These are phyloP conservation scores for Cordyceps tenuipes DNA, from an alignment of 2,329 filamentous ascomycete species.

Conservation along the genomic window DNA sequence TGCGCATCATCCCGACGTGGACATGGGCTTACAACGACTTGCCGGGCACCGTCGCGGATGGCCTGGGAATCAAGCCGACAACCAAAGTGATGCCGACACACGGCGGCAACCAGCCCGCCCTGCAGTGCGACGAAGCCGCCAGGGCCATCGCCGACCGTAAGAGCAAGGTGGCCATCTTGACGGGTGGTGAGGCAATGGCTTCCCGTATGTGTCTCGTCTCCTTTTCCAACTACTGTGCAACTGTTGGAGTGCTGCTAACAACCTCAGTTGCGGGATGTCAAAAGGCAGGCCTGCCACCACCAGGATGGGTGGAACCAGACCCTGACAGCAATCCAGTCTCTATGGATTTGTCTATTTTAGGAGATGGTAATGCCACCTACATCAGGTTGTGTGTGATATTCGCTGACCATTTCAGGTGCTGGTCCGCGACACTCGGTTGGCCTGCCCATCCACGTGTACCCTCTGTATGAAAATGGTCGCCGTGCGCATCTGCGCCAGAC, in stretches of 20 bases:
- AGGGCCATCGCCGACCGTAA: conserved; percentile 45
- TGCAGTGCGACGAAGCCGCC: conserved; percentile 56
- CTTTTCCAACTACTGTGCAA: no score
- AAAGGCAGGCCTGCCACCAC: conserved; percentile 36
- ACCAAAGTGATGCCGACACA: conserved; percentile 47
- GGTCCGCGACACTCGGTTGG: conserved; percentile 51
- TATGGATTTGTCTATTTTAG: conserved; percentile 37
- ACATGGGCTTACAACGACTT: conserved; percentile 58
- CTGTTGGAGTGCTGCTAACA: conserved; percentile 11
- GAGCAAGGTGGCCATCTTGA: conserved; percentile 48
- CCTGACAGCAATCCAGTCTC: conserved; percentile 37
- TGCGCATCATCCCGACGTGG: conserved; percentile 55
- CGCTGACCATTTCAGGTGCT: conserved; percentile 32
- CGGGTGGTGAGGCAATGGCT: conserved; percentile 57
- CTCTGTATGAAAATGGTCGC: conserved; percentile 57
- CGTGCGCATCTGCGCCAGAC: conserved; percentile 48
- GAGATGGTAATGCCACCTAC: conserved; percentile 19
- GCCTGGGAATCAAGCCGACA: conserved; percentile 37
- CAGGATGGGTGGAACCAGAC: conserved; percentile 47
- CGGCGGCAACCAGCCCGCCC: conserved; percentile 55
- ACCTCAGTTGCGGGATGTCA: conserved; percentile 25
- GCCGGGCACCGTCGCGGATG: conserved; percentile 42
- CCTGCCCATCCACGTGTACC: conserved; percentile 58
- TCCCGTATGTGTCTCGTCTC: conserved; percentile 31
- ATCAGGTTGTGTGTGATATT: neutral